phyloP scores from a whole-genome alignment of 306 rosid species.

The Crataegus laevigata region DNA sequence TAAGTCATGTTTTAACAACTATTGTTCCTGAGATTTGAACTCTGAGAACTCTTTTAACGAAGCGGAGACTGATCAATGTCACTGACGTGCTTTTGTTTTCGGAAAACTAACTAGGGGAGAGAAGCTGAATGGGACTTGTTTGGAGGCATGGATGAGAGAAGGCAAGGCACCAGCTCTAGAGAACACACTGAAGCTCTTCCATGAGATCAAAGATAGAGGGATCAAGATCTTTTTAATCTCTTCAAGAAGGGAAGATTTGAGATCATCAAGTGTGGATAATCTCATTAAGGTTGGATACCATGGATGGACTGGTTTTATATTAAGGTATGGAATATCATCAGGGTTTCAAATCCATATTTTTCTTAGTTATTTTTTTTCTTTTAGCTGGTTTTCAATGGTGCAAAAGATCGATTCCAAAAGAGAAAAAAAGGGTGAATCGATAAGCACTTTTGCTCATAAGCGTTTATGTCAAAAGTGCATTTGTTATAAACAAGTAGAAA shows the following conservation, averaged over 20 bases:
- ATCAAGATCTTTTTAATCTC: slow-evolving; percentile 43
- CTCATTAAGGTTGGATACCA: slow-evolving; percentile 57
- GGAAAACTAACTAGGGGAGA: slow-evolving; percentile 31
- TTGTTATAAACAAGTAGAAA: no score
- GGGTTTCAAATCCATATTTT: neutral
- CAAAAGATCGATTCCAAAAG: no score
- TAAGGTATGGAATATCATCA: slow-evolving; percentile 26
- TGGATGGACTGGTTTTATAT: slow-evolving; percentile 48
- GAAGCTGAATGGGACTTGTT: slow-evolving; percentile 34
- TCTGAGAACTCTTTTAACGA: neutral
- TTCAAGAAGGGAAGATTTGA: slow-evolving; percentile 46
- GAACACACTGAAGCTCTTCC: slow-evolving; percentile 44
- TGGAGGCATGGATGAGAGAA: slow-evolving; percentile 53
- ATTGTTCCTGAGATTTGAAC: neutral
- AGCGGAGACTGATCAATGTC: neutral
- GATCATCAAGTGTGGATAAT: slow-evolving; percentile 50
- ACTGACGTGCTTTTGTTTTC: neutral
- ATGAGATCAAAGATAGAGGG: slow-evolving; percentile 47
- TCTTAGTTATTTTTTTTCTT: neutral
- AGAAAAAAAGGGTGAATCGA: neutral
- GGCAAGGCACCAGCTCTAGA: slow-evolving; percentile 51
- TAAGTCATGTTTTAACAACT: slow-evolving; percentile 4
- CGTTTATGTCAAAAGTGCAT: neutral
- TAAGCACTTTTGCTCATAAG: neutral
- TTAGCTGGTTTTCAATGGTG: no score